Base-by-base conservation (phyloP, 75 land plant genomes). In the Selaginella tamariscina region DNA sequence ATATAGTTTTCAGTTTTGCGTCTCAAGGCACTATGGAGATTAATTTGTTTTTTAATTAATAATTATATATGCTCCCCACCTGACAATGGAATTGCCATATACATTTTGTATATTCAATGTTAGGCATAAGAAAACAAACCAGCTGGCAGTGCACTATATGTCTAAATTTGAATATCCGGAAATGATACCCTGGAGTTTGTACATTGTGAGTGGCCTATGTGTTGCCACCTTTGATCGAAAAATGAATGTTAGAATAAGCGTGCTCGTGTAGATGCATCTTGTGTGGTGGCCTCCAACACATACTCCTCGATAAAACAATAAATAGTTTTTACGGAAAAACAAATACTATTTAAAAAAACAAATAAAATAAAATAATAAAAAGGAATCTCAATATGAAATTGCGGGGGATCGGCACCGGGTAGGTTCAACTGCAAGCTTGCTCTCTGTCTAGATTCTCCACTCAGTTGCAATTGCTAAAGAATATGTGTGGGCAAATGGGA, bases 381-480 rank as follows among this genome's bases (percentile, higher is more conserved):
- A n/a, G n/a, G n/a, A n/a, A n/a, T n/a, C n/a, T n/a, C n/a, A n/a
- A n/a, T n/a, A n/a, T n/a, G n/a, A n/a, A n/a, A n/a, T n/a, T n/a
- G n/a, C n/a, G n/a, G n/a, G n/a, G n/a, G n/a, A n/a, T 5, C 11
- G 15, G 49, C 15, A 15, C 49, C 49, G 49, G 49, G 49, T 39
- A 39, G 49, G 49, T 39, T 39, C 49, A 39, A 39, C 49, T 15
- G 49, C 49, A 39, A 39, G 49, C 49, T 39, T 39, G 49, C 49
- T 39, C n/a, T n/a, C 49, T 39, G 49, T 39, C 49, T 39, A 39
- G 49, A 39, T 39, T 39, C 49, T 15, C 49, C 49, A 39, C 15
- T 15, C 49, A 39, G 11, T 39, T 5, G 15, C 11, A 39, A 5
- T 39, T 39, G 49, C 49, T 15, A 5, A 39, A 39, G 49, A 39